Conservation (phyloP, 106 monocot species). For the Hemerocallis citrina region DNA sequence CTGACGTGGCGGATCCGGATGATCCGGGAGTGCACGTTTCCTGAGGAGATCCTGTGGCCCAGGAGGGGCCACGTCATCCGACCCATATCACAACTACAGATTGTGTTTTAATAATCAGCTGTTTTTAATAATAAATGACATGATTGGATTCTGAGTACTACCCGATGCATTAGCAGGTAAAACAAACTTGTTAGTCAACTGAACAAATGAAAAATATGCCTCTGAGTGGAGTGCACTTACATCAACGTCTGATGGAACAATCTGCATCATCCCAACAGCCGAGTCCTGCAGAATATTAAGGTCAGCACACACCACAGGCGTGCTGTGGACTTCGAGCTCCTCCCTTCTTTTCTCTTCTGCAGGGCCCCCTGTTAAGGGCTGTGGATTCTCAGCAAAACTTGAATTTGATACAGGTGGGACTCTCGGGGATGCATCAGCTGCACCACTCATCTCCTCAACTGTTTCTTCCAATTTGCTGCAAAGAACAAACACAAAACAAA, state of each 20-base stretch:
- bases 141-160: too few relatives aligned
- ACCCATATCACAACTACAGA: too few relatives aligned
- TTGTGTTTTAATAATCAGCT: too few relatives aligned
- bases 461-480: slow-evolving; percentile 74
- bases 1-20: too few relatives aligned
- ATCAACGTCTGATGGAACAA: slow-evolving; percentile 57
- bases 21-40: too few relatives aligned
- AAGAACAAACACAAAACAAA: too few relatives aligned
- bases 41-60: too few relatives aligned
- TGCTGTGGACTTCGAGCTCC: slow-evolving; percentile 12
- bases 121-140: too few relatives aligned
- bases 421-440: slow-evolving; percentile 7
- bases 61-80: too few relatives aligned
- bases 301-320: slow-evolving; percentile 10
- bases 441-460: slow-evolving; percentile 54
- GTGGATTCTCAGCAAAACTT: slow-evolving; percentile 8
- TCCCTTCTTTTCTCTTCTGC: slow-evolving; percentile 9
- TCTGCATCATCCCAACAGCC: slow-evolving; percentile 52
- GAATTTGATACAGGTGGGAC: slow-evolving; percentile 17
- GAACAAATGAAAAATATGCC: neutral
- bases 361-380: neutral
- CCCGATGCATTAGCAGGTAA: too few relatives aligned
- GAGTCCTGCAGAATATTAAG: slow-evolving; percentile 23
- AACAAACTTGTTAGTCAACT: neutral
- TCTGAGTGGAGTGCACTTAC: slow-evolving; percentile 21